A percentile compares a stretch with the other conserved stretches of the same genome.
Evolutionary conservation across 2,329 filamentous ascomycete genomes (phyloP).

Genomic region (Samsoniella hepiali): DNA sequence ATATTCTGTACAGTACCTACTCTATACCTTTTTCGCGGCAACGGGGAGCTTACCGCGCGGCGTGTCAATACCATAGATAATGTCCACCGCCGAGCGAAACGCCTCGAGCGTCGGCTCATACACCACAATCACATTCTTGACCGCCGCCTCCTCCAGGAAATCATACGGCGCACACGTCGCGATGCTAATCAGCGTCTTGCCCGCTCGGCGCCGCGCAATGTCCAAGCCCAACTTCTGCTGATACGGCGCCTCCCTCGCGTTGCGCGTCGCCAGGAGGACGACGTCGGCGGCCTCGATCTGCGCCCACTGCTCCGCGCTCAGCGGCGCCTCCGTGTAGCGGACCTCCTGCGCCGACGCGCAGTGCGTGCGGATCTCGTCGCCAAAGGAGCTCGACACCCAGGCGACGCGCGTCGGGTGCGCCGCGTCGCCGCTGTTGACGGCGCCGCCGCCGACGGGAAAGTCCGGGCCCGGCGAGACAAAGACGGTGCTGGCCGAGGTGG

Average conservation of each 20-base stretch:
- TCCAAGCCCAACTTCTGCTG: conserved; percentile 25
- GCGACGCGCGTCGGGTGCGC: conserved; percentile 25
- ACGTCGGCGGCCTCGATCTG: conserved; percentile 24
- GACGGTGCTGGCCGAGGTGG: conserved; percentile 21
- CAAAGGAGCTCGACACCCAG: conserved; percentile 26
- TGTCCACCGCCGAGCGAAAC: conserved; percentile 23
- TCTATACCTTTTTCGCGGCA: background rate
- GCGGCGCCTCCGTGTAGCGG: conserved; percentile 23
- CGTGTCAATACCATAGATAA: conserved; percentile 23
- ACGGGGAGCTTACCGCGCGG: conserved; percentile 24
- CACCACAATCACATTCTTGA: conserved; percentile 25
- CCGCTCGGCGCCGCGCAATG: conserved; percentile 21
- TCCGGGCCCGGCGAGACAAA: conserved; percentile 27
- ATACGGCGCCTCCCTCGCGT: conserved; percentile 26
- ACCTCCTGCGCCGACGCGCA: conserved; percentile 22
- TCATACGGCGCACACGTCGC: conserved; percentile 29
- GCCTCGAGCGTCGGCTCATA: conserved; percentile 29
- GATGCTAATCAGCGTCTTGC: conserved; percentile 21
- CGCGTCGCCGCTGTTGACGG: conserved; percentile 22
- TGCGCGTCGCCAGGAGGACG: conserved; percentile 27
- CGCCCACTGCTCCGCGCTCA: conserved; percentile 23
- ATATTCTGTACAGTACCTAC: background rate
- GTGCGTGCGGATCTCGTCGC: conserved; percentile 22
- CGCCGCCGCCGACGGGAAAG: conserved; percentile 25
- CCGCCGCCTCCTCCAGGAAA: conserved; percentile 24